Evolutionary conservation across 805 yeast species (phyloP).

Genomic region (Cyberlindnera galapagoensis): DNA sequence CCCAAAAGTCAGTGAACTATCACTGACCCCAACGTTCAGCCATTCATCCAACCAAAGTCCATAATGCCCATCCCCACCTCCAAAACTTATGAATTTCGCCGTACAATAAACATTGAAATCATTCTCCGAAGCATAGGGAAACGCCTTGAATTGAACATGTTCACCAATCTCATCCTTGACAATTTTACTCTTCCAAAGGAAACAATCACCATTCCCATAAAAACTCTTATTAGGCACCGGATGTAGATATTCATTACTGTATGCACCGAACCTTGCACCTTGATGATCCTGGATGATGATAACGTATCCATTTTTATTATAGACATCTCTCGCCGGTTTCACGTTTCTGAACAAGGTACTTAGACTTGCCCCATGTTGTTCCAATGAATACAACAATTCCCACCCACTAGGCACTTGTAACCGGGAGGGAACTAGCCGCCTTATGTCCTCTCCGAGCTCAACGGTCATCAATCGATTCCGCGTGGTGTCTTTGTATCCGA

Average conservation of each 20-base stretch:
- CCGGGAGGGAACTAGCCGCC: conserved; percentile 70
- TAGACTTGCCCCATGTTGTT: conserved; percentile 87
- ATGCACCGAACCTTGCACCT: conserved; percentile 71
- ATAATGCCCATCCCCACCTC: conserved; percentile 89
- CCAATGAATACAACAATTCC: conserved; percentile 76
- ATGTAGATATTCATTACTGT: conserved; percentile 62
- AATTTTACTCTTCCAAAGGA: conserved; percentile 63
- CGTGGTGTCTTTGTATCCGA: conserved; percentile 57
- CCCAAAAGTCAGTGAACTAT: conserved; percentile 78
- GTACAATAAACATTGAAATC: conserved; percentile 83
- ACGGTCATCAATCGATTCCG: conserved; percentile 48
- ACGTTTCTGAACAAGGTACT: conserved; percentile 63
- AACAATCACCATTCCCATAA: conserved; percentile 94
- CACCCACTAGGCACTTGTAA: conserved; percentile 73
- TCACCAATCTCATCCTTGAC: conserved; percentile 7
- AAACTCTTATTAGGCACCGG: conserved; percentile 69
- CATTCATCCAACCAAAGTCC: conserved; percentile 85
- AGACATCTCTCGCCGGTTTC: conserved; percentile 34
- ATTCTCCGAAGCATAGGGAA: conserved; percentile 81
- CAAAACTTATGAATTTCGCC: conserved; percentile 69
- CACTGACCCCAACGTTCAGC: conserved; percentile 70
- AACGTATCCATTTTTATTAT: conserved; percentile 62
- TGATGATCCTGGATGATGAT: conserved; percentile 61
- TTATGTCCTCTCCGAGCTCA: conserved; percentile 68
- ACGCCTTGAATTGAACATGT: conserved; percentile 57